Percentiles rank a stretch among this genome's conserved stretches.
These are phyloP conservation scores for Penicillium lividum DNA, from an alignment of 495 filamentous ascomycete species.

Conservation along the genomic window DNA sequence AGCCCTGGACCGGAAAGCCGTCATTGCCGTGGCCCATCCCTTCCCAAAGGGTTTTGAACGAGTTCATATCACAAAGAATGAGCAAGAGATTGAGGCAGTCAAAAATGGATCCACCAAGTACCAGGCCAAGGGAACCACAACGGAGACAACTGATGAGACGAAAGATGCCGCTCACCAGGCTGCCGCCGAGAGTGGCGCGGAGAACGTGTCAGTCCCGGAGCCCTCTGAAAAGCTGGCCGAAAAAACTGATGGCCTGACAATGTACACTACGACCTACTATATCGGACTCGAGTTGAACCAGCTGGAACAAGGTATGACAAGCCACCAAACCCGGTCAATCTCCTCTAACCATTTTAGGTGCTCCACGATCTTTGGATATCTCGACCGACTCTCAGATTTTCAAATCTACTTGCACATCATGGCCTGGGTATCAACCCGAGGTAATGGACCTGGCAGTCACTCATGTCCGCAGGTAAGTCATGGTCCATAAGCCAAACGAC, in stretches of 20 bases:
- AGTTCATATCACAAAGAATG: constrained; percentile 68
- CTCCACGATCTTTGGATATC: constrained; percentile 58
- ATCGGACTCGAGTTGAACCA: constrained; percentile 70
- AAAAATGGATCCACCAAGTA: constrained; percentile 71
- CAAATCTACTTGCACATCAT: constrained; percentile 65
- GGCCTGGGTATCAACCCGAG: constrained; percentile 64
- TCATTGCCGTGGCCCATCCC: constrained; percentile 80
- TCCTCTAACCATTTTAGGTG: constrained; percentile 35
- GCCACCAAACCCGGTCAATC: neutral
- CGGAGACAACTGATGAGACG: constrained; percentile 58
- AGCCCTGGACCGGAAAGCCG: constrained; percentile 70
- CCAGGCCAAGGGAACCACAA: constrained; percentile 60
- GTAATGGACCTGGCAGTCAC: constrained; percentile 68
- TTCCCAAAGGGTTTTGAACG: constrained; percentile 93
- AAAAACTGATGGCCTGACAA: constrained; percentile 40
- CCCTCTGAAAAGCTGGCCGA: constrained; percentile 10
- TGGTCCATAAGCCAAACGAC: neutral
- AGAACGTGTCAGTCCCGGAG: constrained; percentile 45
- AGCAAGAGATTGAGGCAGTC: constrained; percentile 68
- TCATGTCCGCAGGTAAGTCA: constrained; percentile 73
- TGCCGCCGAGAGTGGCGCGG: constrained; percentile 49
- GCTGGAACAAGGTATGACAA: constrained; percentile 34
- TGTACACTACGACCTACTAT: constrained; percentile 87
- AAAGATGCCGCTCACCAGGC: constrained; percentile 56
- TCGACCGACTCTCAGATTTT: constrained; percentile 74